Evolutionary conservation across 2,329 filamentous ascomycete species (phyloP).

Genomic region (Corniculantispora saksenae): DNA sequence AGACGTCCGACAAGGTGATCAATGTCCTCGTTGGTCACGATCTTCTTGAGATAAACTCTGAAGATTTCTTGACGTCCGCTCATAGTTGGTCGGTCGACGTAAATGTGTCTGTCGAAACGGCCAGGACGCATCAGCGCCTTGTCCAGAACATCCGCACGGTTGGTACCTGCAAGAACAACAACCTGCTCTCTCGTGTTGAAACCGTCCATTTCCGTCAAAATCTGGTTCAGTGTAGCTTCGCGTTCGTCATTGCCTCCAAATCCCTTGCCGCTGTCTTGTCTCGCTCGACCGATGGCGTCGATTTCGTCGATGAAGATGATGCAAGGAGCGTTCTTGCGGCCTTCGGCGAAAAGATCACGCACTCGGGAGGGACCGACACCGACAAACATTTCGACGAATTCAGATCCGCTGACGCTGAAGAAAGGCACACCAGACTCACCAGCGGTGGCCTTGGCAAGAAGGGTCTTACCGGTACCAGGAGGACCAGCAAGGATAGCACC

Average conservation of each 20-base stretch:
- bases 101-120: slow-evolving; percentile 94
- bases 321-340: slow-evolving; percentile 92
- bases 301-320: slow-evolving; percentile 99
- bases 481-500: slow-evolving; percentile 97
- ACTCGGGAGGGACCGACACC: slow-evolving; percentile 96
- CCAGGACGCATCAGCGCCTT: slow-evolving; percentile 95
- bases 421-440: slow-evolving; percentile 97
- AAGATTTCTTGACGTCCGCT: slow-evolving; percentile 96
- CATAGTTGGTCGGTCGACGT: slow-evolving; percentile 95
- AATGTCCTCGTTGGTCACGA: slow-evolving; percentile 87
- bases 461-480: slow-evolving; percentile 95
- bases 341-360: slow-evolving; percentile 89
- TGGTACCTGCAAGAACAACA: slow-evolving; percentile 94
- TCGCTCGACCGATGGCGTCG: slow-evolving; percentile 91
- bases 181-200: slow-evolving; percentile 98
- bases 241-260: slow-evolving; percentile 95
- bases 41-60: slow-evolving; percentile 89
- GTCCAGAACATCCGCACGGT: slow-evolving; percentile 91
- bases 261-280: slow-evolving; percentile 69
- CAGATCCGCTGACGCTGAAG: slow-evolving; percentile 96
- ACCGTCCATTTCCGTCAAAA: slow-evolving; percentile 98
- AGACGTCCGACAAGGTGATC: slow-evolving; percentile 86
- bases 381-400: slow-evolving; percentile 99
- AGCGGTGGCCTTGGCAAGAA: slow-evolving; percentile 94
- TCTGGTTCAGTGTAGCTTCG: slow-evolving; percentile 96